These are phyloP conservation scores for Trichoderma sp. DNA, from an alignment of 2,329 filamentous ascomycete species.

Conservation along the genomic window DNA sequence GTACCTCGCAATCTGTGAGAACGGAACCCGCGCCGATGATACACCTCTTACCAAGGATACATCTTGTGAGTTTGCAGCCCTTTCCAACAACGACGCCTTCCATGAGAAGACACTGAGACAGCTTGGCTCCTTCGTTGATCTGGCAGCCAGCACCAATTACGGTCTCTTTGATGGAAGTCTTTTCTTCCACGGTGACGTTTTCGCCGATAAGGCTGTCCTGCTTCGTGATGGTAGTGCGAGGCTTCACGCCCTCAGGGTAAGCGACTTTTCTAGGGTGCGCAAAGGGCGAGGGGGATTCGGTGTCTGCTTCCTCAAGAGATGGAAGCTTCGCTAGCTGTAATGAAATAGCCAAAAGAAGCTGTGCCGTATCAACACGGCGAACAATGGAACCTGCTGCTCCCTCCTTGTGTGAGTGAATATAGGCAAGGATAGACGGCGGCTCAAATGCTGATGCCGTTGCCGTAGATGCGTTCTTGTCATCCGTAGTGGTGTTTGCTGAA, in stretches of 20 bases:
- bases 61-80: constrained; percentile 81
- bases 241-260: constrained; percentile 78
- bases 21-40: constrained; percentile 79
- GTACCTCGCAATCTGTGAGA: constrained; percentile 89
- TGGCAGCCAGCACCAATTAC: constrained; percentile 87
- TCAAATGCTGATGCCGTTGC: constrained; percentile 28
- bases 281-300: constrained; percentile 65
- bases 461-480: constrained; percentile 2
- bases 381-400: constrained; percentile 62
- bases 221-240: constrained; percentile 78
- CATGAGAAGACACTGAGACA: constrained; percentile 90
- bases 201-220: constrained; percentile 81
- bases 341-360: constrained; percentile 78
- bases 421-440: constrained; percentile 76
- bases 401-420: constrained; percentile 67
- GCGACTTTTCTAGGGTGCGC: constrained; percentile 79
- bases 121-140: constrained; percentile 80
- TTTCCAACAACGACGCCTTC: constrained; percentile 85
- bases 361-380: constrained; percentile 83
- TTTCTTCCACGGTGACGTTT: constrained; percentile 86
- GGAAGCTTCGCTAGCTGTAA: constrained; percentile 83
- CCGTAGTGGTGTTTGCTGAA: not conserved
- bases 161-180: constrained; percentile 87
- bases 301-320: constrained; percentile 65
- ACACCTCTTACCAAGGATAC: constrained; percentile 78